A percentile compares a stretch with the other conserved stretches of the same genome.
Conservation (phyloP, 179 eudicot genomes). For the Pouteria campechiana region DNA sequence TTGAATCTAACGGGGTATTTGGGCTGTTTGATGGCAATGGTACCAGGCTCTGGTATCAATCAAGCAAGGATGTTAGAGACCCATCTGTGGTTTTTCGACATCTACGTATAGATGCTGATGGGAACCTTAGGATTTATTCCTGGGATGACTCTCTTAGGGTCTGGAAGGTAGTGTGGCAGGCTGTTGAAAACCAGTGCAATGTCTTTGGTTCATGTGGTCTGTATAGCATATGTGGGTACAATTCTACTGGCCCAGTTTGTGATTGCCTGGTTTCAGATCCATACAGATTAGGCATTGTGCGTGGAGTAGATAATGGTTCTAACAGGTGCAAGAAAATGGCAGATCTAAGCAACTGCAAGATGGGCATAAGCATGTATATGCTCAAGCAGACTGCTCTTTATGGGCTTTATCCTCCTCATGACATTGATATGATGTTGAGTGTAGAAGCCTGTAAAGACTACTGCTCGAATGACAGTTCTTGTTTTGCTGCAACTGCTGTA, state of each 20-base stretch:
- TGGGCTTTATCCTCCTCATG: conserved; percentile 55
- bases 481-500: conserved; percentile 43
- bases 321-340: conserved; percentile 37
- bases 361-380: conserved; percentile 37
- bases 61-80: conserved; percentile 37
- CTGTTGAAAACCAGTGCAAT: conserved; percentile 45
- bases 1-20: conserved; percentile 35
- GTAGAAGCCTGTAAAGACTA: conserved; percentile 32
- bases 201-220: conserved; percentile 58
- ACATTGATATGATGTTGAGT: conserved; percentile 35
- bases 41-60: conserved; percentile 29
- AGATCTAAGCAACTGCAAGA: conserved; percentile 43
- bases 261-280: conserved; percentile 32
- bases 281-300: conserved; percentile 6
- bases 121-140: conserved; percentile 49
- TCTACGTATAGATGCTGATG: conserved; percentile 51
- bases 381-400: conserved; percentile 40
- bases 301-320: conserved; percentile 13
- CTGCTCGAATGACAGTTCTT: conserved; percentile 40
- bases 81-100: conserved; percentile 30
- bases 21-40: conserved; percentile 24
- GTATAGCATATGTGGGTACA: conserved; percentile 45
- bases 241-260: conserved; percentile 41
- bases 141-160: conserved; percentile 22
- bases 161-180: conserved; percentile 68